Conservation (phyloP, 2,329 filamentous ascomycete genomes). For the Beauveria sp. region DNA sequence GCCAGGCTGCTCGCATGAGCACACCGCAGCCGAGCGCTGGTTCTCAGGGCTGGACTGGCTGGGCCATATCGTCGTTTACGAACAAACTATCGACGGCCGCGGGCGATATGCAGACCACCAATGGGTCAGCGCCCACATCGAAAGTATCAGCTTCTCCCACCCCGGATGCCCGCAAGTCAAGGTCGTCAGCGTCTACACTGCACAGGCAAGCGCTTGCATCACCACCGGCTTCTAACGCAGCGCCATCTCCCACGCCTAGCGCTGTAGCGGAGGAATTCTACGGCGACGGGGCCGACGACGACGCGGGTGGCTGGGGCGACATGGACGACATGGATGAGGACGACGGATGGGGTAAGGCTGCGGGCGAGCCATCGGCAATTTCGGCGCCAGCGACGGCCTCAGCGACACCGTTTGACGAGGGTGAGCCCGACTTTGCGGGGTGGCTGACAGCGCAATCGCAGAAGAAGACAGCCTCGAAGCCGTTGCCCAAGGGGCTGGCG, state of each 20-base stretch:
- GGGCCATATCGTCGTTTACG: conserved; percentile 97
- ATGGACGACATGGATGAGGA: conserved; percentile 49
- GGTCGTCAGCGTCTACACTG: conserved; percentile 48
- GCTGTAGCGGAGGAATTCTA: conserved; percentile 43
- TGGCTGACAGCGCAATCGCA: conserved; percentile 85
- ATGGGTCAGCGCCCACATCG: conserved; percentile 34
- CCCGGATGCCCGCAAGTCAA: conserved; percentile 30
- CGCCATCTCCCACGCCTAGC: conserved; percentile 38
- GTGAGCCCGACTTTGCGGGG: conserved; percentile 91
- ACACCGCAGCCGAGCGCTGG: conserved; percentile 61
- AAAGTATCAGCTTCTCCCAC: conserved; percentile 34
- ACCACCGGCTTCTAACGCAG: conserved; percentile 38
- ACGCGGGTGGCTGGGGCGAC: conserved; percentile 69
- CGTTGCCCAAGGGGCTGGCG: conserved; percentile 73
- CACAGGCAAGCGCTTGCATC: conserved; percentile 54
- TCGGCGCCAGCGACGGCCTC: conserved; percentile 18
- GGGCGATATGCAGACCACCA: conserved; percentile 69
- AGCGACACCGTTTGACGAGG: conserved; percentile 63
- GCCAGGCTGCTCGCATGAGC: conserved; percentile 63
- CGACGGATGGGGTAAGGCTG: conserved; percentile 31
- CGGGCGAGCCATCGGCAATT: conserved; percentile 25
- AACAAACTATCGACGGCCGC: conserved; percentile 82
- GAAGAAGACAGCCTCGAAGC: conserved; percentile 58
- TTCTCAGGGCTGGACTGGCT: conserved; percentile 70
- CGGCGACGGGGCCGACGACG: conserved; percentile 49